Evolutionary conservation across 208 protist genomes (phyloP).

Genomic region (Crithidia expoeki): DNA sequence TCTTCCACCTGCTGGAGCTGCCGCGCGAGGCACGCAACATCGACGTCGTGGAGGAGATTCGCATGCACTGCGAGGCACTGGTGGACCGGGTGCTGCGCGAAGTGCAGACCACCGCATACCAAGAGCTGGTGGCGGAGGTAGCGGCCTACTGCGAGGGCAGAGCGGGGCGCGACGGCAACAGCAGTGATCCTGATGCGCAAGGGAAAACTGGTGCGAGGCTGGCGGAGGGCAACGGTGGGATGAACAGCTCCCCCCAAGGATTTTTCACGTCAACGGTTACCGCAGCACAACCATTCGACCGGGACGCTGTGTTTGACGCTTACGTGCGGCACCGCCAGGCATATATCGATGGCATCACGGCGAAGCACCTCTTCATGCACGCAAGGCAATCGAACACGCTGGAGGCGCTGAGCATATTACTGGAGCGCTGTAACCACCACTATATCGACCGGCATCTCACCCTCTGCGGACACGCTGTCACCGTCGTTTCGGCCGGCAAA

Average conservation of each 20-base stretch:
- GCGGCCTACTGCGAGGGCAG: constrained; percentile 23
- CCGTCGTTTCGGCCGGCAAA: constrained; percentile 82
- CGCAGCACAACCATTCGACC: not conserved
- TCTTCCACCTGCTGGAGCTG: constrained; percentile 78
- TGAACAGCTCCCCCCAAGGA: constrained; percentile 1
- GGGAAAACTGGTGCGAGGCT: not conserved
- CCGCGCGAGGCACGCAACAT: constrained; percentile 47
- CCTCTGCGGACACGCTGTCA: constrained; percentile 68
- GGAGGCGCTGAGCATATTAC: constrained; percentile 69
- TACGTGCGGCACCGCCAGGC: constrained; percentile 23
- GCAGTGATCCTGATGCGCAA: not conserved
- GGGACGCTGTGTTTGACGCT: constrained; percentile 4
- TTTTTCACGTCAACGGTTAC: not conserved
- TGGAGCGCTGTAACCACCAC: constrained; percentile 68
- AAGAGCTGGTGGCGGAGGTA: constrained; percentile 29
- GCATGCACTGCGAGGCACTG: constrained; percentile 74
- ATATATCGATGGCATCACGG: constrained; percentile 40
- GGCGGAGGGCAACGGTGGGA: constrained; percentile 1
- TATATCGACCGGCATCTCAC: constrained; percentile 57
- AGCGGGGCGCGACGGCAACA: not conserved
- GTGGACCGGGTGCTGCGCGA: constrained; percentile 58
- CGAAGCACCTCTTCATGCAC: constrained; percentile 63
- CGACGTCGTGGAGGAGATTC: constrained; percentile 64
- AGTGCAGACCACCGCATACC: constrained; percentile 32
- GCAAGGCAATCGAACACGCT: constrained; percentile 79